Evolutionary conservation across 306 rosid species (phyloP), one percentile per base, ranked within the genome.

Genomic region (Sicyos baderoa): DNA sequence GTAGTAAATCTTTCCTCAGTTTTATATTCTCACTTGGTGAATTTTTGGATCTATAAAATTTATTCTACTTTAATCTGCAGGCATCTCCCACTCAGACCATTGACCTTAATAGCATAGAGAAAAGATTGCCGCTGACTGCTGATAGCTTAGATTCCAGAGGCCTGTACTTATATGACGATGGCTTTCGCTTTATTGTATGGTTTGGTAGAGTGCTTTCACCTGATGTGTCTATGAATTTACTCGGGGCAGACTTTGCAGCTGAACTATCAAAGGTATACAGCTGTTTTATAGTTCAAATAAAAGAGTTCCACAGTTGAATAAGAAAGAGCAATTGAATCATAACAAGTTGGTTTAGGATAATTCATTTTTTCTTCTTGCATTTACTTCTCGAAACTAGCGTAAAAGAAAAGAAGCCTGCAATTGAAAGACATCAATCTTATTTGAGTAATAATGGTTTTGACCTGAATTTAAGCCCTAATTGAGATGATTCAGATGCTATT

Each of bases 111-210:
- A 86, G 65, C 76, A 72, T 82, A 44, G 88, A 80, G 82, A 84
- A 87, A 79, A 88, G 95, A 76, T 85, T 94, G 74, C 91, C 99
- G 44, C 73, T 88, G 82, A 76, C 88, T 10, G 80, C 83, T 60
- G 96, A 87, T 76, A 90, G 88, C 95, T 83, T 94, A 76, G 97
- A 94, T 77, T 78, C 94, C 79, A 88, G 95, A 78, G 97, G 97
- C 76, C 87, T 94, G 65, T 88, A 90, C 77, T 23, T 90, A 50
- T 86, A 45, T 42, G 95, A 90, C 66, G 96, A 94, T 68, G 99
- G 92, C 72, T 85, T 90, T 71, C 91, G 96, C 80, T 76, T 81
- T 80, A 66, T 88, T 80, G 25, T 85, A 74, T 94, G 99, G 99
- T 88, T 94, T 84, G 99, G 97, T 71, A 84, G 84, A 82, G 94